A percentile compares a stretch with the other conserved stretches of the same genome.
Conservation (phyloP, 768 basidiomycete genomes). For the Guyanaporus albipodus region DNA sequence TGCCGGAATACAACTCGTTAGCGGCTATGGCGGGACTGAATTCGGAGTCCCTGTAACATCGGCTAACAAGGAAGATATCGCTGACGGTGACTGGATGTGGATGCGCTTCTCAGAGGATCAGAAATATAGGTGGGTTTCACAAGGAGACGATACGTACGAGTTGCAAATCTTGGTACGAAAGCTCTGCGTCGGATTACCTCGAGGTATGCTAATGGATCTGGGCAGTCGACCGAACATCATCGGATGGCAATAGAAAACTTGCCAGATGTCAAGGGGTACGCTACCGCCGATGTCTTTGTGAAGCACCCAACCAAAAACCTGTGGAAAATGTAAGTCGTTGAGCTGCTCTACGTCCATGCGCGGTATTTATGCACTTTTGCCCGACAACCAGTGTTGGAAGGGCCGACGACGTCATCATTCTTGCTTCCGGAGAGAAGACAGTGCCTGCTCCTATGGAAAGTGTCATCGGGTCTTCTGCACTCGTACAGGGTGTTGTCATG, state of each 20-base stretch:
- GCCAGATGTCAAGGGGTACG: constrained; percentile 37
- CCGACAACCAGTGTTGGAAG: constrained; percentile 25
- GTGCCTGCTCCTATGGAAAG: constrained; percentile 29
- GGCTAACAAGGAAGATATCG: constrained; percentile 7
- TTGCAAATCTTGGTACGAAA: constrained; percentile 34
- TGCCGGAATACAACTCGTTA: constrained; percentile 32
- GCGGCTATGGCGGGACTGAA: constrained; percentile 38
- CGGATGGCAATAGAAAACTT: constrained; percentile 31
- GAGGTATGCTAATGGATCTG: background rate
- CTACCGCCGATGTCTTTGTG: constrained; percentile 41
- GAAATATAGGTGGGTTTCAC: constrained; percentile 27
- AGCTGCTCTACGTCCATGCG: too few relatives aligned
- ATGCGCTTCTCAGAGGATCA: constrained; percentile 25
- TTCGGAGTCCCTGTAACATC: constrained; percentile 11
- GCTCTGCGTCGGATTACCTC: background rate
- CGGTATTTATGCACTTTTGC: background rate
- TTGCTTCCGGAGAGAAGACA: constrained; percentile 18
- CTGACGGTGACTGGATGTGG: constrained; percentile 35
- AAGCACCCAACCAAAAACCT: constrained; percentile 41
- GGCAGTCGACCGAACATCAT: background rate
- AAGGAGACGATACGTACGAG: constrained; percentile 36
- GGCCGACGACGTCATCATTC: constrained; percentile 36
- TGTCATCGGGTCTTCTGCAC: constrained; percentile 19
- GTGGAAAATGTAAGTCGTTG: constrained; percentile 37
- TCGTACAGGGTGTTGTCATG: constrained; percentile 27